These are phyloP conservation scores for Apophysomyces elegans DNA, from an alignment of 371 early-diverging fungal species.

Conservation along the genomic window DNA sequence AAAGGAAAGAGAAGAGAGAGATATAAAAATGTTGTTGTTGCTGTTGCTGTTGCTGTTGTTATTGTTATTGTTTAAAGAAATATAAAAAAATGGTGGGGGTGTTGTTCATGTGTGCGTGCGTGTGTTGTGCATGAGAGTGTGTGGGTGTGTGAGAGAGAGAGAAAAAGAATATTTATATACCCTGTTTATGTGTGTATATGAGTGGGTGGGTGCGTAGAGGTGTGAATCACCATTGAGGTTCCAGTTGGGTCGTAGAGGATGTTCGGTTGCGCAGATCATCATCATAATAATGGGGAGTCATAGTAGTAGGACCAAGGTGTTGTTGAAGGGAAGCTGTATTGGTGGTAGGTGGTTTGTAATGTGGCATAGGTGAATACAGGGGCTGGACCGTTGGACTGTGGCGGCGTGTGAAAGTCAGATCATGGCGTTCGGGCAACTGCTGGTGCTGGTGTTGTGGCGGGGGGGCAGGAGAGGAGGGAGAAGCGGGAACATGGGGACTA, in stretches of 20 bases:
- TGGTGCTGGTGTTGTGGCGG: constrained; percentile 4
- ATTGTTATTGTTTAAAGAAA: background rate
- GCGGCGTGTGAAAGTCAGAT: background rate
- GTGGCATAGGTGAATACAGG: constrained; percentile 2
- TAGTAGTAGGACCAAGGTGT: constrained; percentile 34
- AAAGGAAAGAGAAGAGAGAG: too few relatives aligned
- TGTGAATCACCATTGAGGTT: too few relatives aligned
- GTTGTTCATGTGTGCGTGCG: background rate
- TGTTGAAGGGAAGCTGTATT: background rate
- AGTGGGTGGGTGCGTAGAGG: background rate
- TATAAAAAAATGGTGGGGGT: background rate
- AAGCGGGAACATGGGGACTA: background rate
- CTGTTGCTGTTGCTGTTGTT: too few relatives aligned
- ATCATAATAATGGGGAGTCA: constrained; percentile 15
- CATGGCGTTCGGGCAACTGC: background rate
- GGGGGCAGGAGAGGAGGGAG: constrained; percentile 14
- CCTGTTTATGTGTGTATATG: background rate
- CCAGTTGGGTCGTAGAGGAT: too few relatives aligned
- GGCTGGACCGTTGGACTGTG: background rate
- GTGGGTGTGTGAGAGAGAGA: background rate
- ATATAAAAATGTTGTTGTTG: too few relatives aligned
- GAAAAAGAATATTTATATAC: background rate
- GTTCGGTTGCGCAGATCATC: constrained; percentile 5
- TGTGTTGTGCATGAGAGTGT: background rate
- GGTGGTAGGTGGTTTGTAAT: background rate